phyloP scores from a whole-genome alignment of 208 protist species.

The Acanthamoeba healyi region DNA sequence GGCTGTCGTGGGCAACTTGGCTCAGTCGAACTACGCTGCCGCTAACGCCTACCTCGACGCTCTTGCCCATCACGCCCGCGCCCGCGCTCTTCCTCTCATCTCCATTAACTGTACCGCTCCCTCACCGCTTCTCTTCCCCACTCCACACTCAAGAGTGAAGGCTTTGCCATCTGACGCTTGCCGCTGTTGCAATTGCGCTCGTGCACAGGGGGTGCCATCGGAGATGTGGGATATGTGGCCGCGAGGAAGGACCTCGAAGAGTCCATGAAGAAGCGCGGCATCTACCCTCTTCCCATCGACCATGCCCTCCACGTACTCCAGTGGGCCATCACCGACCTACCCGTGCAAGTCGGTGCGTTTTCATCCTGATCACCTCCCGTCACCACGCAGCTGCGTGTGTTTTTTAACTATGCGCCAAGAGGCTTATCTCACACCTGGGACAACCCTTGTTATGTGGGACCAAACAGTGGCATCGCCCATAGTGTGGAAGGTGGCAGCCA shows the following conservation, averaged over 20 bases:
- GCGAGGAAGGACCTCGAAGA: slow-evolving; percentile 13
- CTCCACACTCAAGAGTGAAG: too few relatives aligned
- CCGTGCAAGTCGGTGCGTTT: not conserved
- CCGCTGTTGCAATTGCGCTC: too few relatives aligned
- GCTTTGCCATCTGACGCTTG: too few relatives aligned
- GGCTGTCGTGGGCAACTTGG: slow-evolving; percentile 75
- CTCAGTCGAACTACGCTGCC: slow-evolving; percentile 83
- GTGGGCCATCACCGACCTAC: slow-evolving; percentile 31
- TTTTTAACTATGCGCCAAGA: too few relatives aligned
- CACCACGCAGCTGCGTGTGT: too few relatives aligned
- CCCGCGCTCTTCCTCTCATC: not conserved
- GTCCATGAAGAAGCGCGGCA: slow-evolving; percentile 38
- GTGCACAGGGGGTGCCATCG: slow-evolving; percentile 50
- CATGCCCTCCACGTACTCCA: slow-evolving; percentile 27
- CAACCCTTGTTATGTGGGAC: too few relatives aligned
- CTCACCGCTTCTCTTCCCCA: too few relatives aligned
- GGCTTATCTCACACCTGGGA: too few relatives aligned
- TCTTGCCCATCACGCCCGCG: slow-evolving; percentile 26
- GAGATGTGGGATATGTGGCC: slow-evolving; percentile 34
- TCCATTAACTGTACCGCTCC: slow-evolving; percentile 66
- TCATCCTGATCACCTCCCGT: too few relatives aligned
- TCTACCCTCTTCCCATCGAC: slow-evolving; percentile 4
- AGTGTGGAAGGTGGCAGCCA: slow-evolving; percentile 8
- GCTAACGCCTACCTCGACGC: slow-evolving; percentile 84
- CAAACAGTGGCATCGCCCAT: too few relatives aligned